phyloP scores from a whole-genome alignment of 1,284 basidiomycete species.

The Apiotrichum laibachii region DNA sequence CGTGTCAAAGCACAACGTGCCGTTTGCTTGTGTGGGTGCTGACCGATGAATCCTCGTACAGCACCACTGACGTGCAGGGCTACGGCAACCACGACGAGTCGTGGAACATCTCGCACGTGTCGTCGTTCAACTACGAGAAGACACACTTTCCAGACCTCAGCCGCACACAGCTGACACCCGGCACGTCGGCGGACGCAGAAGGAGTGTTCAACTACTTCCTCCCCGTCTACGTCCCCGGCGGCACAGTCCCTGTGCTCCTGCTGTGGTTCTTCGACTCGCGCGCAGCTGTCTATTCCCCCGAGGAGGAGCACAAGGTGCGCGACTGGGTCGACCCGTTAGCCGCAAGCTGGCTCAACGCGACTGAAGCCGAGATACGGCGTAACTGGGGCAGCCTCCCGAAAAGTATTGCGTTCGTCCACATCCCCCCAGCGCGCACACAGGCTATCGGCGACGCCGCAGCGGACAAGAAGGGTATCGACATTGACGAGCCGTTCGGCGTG shows the following conservation, averaged over 20 bases:
- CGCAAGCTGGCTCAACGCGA: slow-evolving; percentile 12
- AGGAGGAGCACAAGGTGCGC: slow-evolving; percentile 15
- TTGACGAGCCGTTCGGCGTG: slow-evolving; percentile 5
- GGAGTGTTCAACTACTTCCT: slow-evolving; percentile 27
- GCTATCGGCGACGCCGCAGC: not conserved
- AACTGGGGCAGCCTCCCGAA: slow-evolving; percentile 20
- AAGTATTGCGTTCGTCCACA: slow-evolving; percentile 25
- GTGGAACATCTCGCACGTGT: slow-evolving; percentile 23
- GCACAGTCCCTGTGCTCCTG: slow-evolving; percentile 16
- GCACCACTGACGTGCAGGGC: not conserved
- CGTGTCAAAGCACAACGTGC: slow-evolving; percentile 12
- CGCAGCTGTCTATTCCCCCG: slow-evolving; percentile 16
- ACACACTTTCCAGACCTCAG: not conserved
- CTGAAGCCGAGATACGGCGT: not conserved
- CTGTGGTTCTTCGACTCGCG: slow-evolving; percentile 30
- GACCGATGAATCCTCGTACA: too few relatives aligned
- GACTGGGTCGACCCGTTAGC: slow-evolving; percentile 26
- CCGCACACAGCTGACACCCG: slow-evolving; percentile 8
- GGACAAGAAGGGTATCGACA: slow-evolving; percentile 11
- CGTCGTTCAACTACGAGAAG: slow-evolving; percentile 7
- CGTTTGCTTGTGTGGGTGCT: slow-evolving; percentile 12
- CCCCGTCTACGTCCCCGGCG: slow-evolving; percentile 18
- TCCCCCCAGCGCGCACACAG: slow-evolving; percentile 9
- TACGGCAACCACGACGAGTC: slow-evolving; percentile 32
- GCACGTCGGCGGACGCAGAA: slow-evolving; percentile 7